These are phyloP conservation scores for Marasmius oreades DNA, from an alignment of 1,284 basidiomycete genomes.

Conservation along the genomic window DNA sequence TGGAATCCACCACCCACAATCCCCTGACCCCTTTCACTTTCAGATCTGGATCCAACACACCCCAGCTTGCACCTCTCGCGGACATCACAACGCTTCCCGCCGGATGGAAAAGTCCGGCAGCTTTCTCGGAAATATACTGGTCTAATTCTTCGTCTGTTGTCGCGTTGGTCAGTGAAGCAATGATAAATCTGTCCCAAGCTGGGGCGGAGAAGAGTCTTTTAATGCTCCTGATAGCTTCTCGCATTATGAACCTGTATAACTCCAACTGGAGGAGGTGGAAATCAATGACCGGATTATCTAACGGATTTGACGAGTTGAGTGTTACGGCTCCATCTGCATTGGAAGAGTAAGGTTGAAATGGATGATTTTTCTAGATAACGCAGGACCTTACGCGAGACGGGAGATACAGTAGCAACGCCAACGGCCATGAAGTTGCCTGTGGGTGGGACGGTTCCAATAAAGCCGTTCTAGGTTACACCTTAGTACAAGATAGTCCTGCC, in stretches of 20 bases:
- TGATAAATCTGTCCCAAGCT: constrained; percentile 18
- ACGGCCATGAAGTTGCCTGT: constrained; percentile 24
- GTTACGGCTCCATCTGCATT: constrained; percentile 16
- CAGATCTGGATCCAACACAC: constrained; percentile 25
- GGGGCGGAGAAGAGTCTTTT: constrained; percentile 16
- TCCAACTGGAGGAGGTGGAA: constrained; percentile 15
- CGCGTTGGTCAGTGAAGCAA: constrained; percentile 12
- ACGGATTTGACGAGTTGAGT: constrained; percentile 18
- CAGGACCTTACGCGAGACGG: constrained; percentile 27
- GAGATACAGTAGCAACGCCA: constrained; percentile 24
- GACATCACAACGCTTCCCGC: constrained; percentile 25
- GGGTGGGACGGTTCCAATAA: constrained; percentile 10
- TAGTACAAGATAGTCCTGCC: not conserved
- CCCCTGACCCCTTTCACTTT: constrained; percentile 22
- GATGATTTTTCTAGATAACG: too few relatives aligned
- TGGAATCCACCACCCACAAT: constrained; percentile 25
- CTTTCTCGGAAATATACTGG: constrained; percentile 16
- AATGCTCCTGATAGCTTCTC: constrained; percentile 19
- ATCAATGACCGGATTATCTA: constrained; percentile 18
- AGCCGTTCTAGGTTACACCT: not conserved
- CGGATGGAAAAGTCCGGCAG: constrained; percentile 21
- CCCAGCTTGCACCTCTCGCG: constrained; percentile 13
- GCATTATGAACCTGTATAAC: constrained; percentile 17
- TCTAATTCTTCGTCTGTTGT: constrained; percentile 20
- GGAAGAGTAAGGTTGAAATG: too few relatives aligned